Base-by-base conservation (phyloP, 208 protist species). In the Trypanosoma platydactyli region DNA sequence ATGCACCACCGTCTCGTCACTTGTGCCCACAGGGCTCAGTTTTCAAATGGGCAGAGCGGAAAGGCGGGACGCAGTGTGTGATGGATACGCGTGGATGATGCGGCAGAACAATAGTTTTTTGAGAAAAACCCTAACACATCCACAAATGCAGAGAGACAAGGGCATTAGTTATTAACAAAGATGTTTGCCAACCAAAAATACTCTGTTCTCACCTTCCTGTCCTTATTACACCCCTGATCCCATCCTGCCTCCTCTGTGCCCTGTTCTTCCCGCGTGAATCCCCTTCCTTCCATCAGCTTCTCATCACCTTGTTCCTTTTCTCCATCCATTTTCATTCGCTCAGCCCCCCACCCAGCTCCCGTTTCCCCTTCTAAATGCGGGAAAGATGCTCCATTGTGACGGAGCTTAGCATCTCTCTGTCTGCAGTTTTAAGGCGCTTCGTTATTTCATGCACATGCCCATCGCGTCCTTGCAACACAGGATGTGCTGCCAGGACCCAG, bases 401-500 rank as follows among this genome's bases (percentile, higher is more conserved):
- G 41, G 89, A 80, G 25, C 77, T 84, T 42, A 93, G 68, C 52
- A 59, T 71, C 6, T 72, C 71, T 12, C 73, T 33, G 2, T 53
- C 44, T 11, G 86, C 87, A 12, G 53, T 49, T 60, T 79, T 77
- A 20, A 95, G 25, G 13, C 70, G 65, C 42, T 16, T 22, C 18
- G 92, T 24, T 42, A 95, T 81, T 40, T 60, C 73, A 22, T 69
- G 48, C 3, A 30, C 60, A 1, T 67, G 58, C 20, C 58, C 72
- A 11, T 72, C 73, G 11, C 64, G 24, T 18, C 53, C 62, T 38
- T 73, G 64, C 22, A 93, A 42, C 16, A 90, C 40, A 12, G 86
- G 79, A 60, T 86, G 64, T 15, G 77, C 42, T 48, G 79, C 66
- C 29, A 64, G 57, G 15, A 92, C 70, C 89, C 86, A 92, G 45